A percentile compares a stretch with the other conserved stretches of the same genome.
Evolutionary conservation across 1,139 yeast species (phyloP).

Genomic region (Yamadazyma jaroonii): DNA sequence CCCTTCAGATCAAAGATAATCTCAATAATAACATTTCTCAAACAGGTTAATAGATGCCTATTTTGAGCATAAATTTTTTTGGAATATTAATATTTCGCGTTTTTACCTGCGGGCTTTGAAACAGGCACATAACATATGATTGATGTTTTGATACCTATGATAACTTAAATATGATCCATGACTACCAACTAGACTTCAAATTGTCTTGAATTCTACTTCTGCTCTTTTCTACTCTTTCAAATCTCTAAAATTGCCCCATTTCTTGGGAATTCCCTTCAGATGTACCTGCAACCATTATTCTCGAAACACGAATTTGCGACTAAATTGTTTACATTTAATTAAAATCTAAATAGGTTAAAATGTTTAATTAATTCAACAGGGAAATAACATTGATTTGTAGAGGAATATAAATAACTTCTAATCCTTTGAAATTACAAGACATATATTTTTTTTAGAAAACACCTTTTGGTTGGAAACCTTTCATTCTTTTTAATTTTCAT

Average conservation of each 20-base stretch:
- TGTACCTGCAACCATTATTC: slow-evolving; percentile 2
- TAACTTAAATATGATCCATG: too few species aligned
- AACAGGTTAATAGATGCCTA: slow-evolving; percentile 4
- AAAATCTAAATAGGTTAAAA: slow-evolving; percentile 6
- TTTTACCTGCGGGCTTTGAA: neutral
- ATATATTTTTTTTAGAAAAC: too few species aligned
- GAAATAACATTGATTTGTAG: neutral
- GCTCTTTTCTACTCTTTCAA: too few species aligned
- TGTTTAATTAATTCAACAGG: neutral
- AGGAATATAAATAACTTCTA: neutral
- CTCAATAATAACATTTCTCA: slow-evolving; percentile 7
- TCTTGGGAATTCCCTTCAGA: neutral
- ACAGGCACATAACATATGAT: slow-evolving; percentile 1
- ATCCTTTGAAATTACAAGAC: slow-evolving; percentile 1
- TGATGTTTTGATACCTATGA: neutral
- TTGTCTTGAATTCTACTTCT: too few species aligned
- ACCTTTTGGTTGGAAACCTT: neutral
- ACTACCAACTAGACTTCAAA: too few species aligned
- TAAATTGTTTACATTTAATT: slow-evolving; percentile 10
- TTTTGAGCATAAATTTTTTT: slow-evolving; percentile 3
- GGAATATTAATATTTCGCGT: slow-evolving; percentile 5
- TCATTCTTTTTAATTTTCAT: neutral
- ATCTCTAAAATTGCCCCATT: neutral
- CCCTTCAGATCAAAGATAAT: neutral
- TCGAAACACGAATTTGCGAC: slow-evolving; percentile 7